Base-by-base conservation (phyloP, 2,329 filamentous ascomycete species). In the Pleurostoma richardsiae region DNA sequence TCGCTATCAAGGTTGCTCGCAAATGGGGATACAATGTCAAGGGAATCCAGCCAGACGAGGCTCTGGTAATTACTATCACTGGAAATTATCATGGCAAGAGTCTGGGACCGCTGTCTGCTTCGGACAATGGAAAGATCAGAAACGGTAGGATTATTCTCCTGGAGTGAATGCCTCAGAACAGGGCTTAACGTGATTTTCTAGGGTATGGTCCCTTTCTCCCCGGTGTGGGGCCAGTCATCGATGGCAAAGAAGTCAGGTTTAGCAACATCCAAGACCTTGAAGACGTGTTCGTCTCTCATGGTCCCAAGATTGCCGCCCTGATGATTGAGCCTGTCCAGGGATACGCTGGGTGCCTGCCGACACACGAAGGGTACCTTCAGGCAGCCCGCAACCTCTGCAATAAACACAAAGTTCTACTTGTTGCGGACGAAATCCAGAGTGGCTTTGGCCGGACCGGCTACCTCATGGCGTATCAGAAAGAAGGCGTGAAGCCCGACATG, bases 1-100 rank as follows among this genome's bases (percentile, higher is more conserved):
- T 31, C 29, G 50, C 44, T 11, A 49, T 52, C 31, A 52, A 52
- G 46, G 19, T 52, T 19, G 49, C 50, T 6, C 38, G 50, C 3
- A 46, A 46, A 6, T 52, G 50, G 50, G 50, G 43, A 3, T 51
- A 51, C 40, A 27, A 31, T 10, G 40, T 46, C 36, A 52, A 52
- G 40, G 50, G 50, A 38, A 52, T 52, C 30, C 27, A n/a, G 4
- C 7, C 8, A 28, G 36, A 51, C 42, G n/a, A 52, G 40, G 49
- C 49, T 30, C 10, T 45, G n/a, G 31, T 52, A 11, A 10, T 52
- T 10, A 51, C 40, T 10, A 8, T 44, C 5, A 27, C 30, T 4
- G 40, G 41, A 4, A 50, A 47, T 42, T 52, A 45, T 33, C 50
- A 52, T 33, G 50, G 50, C 10, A 49, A 45, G 10, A 43, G 28